These are phyloP conservation scores for Penicillium cinerascens DNA, from an alignment of 495 filamentous ascomycete genomes.

Conservation along the genomic window DNA sequence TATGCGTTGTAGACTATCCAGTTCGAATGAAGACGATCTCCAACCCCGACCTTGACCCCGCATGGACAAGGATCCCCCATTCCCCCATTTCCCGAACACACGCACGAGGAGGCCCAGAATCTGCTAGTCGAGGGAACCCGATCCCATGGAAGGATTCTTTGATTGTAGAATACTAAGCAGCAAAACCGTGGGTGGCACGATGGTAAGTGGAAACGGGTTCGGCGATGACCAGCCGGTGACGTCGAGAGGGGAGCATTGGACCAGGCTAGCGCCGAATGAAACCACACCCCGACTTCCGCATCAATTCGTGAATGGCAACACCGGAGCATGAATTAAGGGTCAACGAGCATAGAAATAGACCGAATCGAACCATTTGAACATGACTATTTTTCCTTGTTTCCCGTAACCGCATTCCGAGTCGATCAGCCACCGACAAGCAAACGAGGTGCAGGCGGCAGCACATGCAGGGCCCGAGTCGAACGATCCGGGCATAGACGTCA, in stretches of 20 bases:
- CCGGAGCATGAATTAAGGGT: neutral
- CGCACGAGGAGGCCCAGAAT: neutral
- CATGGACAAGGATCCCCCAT: constrained; percentile 2
- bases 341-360: neutral
- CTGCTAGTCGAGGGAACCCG: neutral
- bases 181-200: constrained; percentile 4
- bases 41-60: constrained; percentile 5
- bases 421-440: neutral
- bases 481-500: constrained; percentile 20
- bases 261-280: constrained; percentile 9
- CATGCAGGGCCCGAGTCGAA: neutral
- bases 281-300: neutral
- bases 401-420: neutral
- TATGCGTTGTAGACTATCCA: neutral
- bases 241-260: constrained; percentile 16
- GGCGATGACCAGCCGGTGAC: constrained; percentile 30
- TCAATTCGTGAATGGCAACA: neutral
- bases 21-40: neutral
- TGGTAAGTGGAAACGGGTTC: constrained; percentile 3
- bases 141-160: neutral
- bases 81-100: neutral
- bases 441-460: neutral
- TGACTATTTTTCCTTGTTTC: neutral
- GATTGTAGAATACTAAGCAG: neutral
- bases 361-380: neutral